Percentiles rank a stretch among this genome's conserved stretches.
Conservation (phyloP, 2,329 filamentous ascomycete species). For the Trichophyton equinum region DNA sequence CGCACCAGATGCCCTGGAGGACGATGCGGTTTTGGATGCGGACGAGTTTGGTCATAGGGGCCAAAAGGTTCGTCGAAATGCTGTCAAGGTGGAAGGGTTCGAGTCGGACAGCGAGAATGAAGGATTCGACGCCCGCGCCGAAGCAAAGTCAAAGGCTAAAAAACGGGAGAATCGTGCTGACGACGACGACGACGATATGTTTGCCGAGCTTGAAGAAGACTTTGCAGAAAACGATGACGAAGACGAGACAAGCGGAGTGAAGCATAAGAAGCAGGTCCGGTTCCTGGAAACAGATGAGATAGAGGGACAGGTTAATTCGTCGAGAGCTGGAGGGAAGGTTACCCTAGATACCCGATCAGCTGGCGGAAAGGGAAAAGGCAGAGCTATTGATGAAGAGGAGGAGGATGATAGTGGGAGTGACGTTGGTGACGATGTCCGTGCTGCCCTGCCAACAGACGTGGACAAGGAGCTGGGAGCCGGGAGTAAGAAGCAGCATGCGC, state of each 20-base stretch:
- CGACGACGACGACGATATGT: slow-evolving; percentile 57
- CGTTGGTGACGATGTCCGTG: slow-evolving; percentile 54
- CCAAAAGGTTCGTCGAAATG: slow-evolving; percentile 71
- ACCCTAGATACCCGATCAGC: slow-evolving; percentile 41
- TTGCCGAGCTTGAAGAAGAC: slow-evolving; percentile 56
- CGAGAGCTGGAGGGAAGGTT: slow-evolving; percentile 60
- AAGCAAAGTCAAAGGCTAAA: slow-evolving; percentile 40
- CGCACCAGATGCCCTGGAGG: slow-evolving; percentile 64
- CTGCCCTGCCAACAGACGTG: slow-evolving; percentile 60
- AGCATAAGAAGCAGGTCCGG: slow-evolving; percentile 50
- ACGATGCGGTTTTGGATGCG: slow-evolving; percentile 62
- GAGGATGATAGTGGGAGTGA: slow-evolving; percentile 49
- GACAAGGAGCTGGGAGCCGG: slow-evolving; percentile 87
- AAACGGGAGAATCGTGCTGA: slow-evolving; percentile 27
- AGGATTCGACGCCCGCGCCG: slow-evolving; percentile 65
- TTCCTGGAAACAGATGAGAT: slow-evolving; percentile 55
- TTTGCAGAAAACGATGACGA: slow-evolving; percentile 42
- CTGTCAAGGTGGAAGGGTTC: slow-evolving; percentile 93
- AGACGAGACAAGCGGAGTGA: slow-evolving; percentile 46
- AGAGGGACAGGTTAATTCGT: slow-evolving; percentile 62
- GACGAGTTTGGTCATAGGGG: slow-evolving; percentile 75
- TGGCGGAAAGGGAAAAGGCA: slow-evolving; percentile 39
- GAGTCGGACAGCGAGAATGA: slow-evolving; percentile 89
- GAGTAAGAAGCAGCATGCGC: slow-evolving; percentile 82
- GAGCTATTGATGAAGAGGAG: slow-evolving; percentile 39